These are phyloP conservation scores for Daedaleopsis nitida DNA, from an alignment of 768 basidiomycete genomes.

Conservation along the genomic window DNA sequence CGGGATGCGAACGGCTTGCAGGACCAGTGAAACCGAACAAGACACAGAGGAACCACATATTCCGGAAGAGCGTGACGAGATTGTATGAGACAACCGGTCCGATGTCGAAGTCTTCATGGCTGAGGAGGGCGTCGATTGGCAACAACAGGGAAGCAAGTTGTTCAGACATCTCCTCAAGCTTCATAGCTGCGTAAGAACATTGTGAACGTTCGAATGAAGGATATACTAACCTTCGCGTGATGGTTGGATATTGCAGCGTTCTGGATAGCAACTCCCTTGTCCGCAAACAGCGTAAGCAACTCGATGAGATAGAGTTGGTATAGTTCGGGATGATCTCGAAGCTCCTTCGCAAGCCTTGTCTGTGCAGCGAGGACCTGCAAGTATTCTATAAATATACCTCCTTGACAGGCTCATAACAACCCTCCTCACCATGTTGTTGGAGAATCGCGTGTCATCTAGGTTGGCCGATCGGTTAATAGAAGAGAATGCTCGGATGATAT, in stretches of 20 bases:
- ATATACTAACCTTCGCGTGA: slow-evolving; percentile 57
- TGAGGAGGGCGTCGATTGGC: slow-evolving; percentile 86
- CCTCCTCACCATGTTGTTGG: slow-evolving; percentile 76
- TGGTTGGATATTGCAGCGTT: slow-evolving; percentile 70
- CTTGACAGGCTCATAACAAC: background rate
- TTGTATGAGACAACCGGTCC: slow-evolving; percentile 55
- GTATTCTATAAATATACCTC: background rate
- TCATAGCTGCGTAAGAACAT: slow-evolving; percentile 6
- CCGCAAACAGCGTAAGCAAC: slow-evolving; percentile 81
- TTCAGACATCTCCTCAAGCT: slow-evolving; percentile 84
- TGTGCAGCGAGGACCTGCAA: slow-evolving; percentile 84
- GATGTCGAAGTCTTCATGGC: slow-evolving; percentile 68
- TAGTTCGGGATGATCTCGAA: slow-evolving; percentile 72
- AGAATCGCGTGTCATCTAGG: slow-evolving; percentile 84
- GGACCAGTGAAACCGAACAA: slow-evolving; percentile 76
- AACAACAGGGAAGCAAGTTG: slow-evolving; percentile 87
- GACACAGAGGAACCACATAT: slow-evolving; percentile 92
- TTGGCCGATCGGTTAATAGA: slow-evolving; percentile 84
- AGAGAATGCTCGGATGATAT: slow-evolving; percentile 85
- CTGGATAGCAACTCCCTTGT: slow-evolving; percentile 91
- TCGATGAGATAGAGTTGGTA: slow-evolving; percentile 83
- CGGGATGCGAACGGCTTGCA: slow-evolving; percentile 53
- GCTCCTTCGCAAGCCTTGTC: slow-evolving; percentile 82
- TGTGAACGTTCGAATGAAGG: slow-evolving; percentile 8
- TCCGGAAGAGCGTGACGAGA: slow-evolving; percentile 79